Conservation (phyloP, 2,329 filamentous ascomycete genomes). For the Hortaea werneckii region DNA sequence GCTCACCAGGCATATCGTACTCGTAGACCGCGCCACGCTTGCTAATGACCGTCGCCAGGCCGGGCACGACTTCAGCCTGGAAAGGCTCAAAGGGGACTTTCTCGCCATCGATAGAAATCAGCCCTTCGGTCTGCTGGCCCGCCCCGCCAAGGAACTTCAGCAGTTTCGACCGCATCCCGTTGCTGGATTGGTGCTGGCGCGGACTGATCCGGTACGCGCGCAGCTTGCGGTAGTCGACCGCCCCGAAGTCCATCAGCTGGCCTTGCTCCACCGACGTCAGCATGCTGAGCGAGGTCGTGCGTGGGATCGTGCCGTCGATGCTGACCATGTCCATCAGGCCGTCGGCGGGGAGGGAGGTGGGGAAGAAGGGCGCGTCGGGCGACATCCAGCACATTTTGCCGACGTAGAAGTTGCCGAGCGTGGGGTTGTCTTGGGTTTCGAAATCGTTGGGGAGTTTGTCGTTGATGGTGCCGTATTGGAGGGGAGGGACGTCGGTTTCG, state of each 20-base stretch:
- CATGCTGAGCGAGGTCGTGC: slow-evolving; percentile 56
- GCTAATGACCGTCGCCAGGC: slow-evolving; percentile 74
- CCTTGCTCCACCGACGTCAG: slow-evolving; percentile 62
- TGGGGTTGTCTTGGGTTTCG: slow-evolving; percentile 62
- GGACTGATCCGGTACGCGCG: slow-evolving; percentile 80
- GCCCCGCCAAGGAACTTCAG: slow-evolving; percentile 21
- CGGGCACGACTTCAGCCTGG: slow-evolving; percentile 78
- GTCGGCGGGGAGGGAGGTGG: slow-evolving; percentile 70
- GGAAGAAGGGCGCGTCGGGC: slow-evolving; percentile 76
- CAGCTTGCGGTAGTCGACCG: slow-evolving; percentile 75
- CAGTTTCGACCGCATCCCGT: slow-evolving; percentile 13
- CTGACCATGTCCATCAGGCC: slow-evolving; percentile 77
- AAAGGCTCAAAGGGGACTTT: slow-evolving; percentile 76
- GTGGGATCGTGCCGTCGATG: slow-evolving; percentile 64
- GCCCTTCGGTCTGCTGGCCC: slow-evolving; percentile 55
- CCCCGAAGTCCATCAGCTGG: slow-evolving; percentile 67
- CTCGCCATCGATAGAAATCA: slow-evolving; percentile 92
- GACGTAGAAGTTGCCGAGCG: slow-evolving; percentile 83
- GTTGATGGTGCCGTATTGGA: slow-evolving; percentile 70
- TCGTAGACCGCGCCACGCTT: slow-evolving; percentile 65
- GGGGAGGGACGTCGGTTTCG: slow-evolving; percentile 36
- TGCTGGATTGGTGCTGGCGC: slow-evolving; percentile 6
- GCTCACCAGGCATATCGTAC: slow-evolving; percentile 27
- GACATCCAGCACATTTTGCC: slow-evolving; percentile 96
- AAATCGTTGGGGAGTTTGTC: slow-evolving; percentile 70